Evolutionary conservation across 768 basidiomycete species (phyloP).

Genomic region (Boletus rubropictus): DNA sequence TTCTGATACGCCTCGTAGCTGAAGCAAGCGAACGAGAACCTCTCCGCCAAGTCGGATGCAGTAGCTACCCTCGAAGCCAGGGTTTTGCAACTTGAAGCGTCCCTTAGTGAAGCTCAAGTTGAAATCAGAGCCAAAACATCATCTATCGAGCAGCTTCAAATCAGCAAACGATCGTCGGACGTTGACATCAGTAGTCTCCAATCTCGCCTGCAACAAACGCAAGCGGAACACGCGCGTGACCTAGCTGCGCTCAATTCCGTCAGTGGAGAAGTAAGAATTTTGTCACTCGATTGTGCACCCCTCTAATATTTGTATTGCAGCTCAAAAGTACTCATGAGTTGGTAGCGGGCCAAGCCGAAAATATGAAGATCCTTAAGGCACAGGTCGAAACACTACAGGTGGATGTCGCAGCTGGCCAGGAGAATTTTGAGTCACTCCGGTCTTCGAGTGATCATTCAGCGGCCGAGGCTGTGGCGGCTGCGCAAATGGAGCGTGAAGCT

Average conservation of each 20-base stretch:
- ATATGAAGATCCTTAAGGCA: conserved; percentile 43
- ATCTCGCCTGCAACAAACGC: conserved; percentile 36
- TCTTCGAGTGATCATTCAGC: conserved; percentile 40
- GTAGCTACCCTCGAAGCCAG: conserved; percentile 51
- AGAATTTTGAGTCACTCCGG: conserved; percentile 47
- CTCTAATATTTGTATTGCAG: conserved; percentile 32
- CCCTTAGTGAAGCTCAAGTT: conserved; percentile 41
- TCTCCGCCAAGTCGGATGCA: conserved; percentile 47
- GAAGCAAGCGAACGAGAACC: conserved; percentile 47
- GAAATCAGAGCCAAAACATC: conserved; percentile 46
- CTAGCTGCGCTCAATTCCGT: conserved; percentile 36
- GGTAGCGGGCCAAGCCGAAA: conserved; percentile 37
- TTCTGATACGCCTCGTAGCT: conserved; percentile 38
- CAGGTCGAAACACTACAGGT: conserved; percentile 48
- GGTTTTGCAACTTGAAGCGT: conserved; percentile 43
- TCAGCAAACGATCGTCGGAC: conserved; percentile 45
- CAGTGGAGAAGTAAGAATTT: conserved; percentile 45
- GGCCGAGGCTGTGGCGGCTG: conserved; percentile 42
- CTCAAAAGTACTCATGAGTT: conserved; percentile 44
- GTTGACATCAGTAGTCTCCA: conserved; percentile 41
- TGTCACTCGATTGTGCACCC: not conserved
- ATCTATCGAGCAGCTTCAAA: conserved; percentile 42
- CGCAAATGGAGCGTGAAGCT: conserved; percentile 58
- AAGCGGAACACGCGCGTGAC: conserved; percentile 23
- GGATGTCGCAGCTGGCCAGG: conserved; percentile 46